These are phyloP conservation scores for Psidium friedrichsthalianum DNA, from an alignment of 345 rosid species.

Conservation along the genomic window DNA sequence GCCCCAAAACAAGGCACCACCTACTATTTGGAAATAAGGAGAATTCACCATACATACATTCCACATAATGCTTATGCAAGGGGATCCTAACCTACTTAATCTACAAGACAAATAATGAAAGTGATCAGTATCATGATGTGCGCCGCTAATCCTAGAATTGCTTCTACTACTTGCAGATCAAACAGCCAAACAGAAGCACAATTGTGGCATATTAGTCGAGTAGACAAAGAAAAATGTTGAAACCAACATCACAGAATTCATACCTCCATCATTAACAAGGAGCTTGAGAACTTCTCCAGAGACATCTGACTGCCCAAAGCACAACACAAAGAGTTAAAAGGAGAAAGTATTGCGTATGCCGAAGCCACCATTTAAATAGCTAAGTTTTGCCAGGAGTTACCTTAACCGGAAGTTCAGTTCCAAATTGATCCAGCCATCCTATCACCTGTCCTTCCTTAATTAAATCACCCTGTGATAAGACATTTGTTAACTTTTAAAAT, in stretches of 20 bases:
- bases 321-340: constrained; percentile 2
- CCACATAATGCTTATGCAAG: neutral
- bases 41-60: neutral
- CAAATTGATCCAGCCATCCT: constrained; percentile 78
- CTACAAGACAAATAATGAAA: neutral
- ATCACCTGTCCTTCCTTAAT: constrained; percentile 83
- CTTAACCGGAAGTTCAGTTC: constrained; percentile 73
- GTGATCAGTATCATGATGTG: neutral
- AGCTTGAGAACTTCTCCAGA: constrained; percentile 87
- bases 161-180: neutral
- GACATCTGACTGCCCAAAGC: constrained; percentile 66
- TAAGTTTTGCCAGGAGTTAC: constrained; percentile 21
- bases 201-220: neutral
- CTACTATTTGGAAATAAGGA: neutral
- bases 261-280: constrained; percentile 84
- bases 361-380: neutral
- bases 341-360: neutral
- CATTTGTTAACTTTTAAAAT: neutral
- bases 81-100: neutral
- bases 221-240: neutral
- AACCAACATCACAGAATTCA: neutral
- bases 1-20: neutral
- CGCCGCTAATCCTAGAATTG: neutral
- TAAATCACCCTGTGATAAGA: constrained; percentile 52
- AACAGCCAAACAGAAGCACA: neutral